A percentile compares a stretch with the other conserved stretches of the same genome.
Evolutionary conservation across 31 red algal genomes (phyloP).

Genomic region (Asparagopsis taxiformis): DNA sequence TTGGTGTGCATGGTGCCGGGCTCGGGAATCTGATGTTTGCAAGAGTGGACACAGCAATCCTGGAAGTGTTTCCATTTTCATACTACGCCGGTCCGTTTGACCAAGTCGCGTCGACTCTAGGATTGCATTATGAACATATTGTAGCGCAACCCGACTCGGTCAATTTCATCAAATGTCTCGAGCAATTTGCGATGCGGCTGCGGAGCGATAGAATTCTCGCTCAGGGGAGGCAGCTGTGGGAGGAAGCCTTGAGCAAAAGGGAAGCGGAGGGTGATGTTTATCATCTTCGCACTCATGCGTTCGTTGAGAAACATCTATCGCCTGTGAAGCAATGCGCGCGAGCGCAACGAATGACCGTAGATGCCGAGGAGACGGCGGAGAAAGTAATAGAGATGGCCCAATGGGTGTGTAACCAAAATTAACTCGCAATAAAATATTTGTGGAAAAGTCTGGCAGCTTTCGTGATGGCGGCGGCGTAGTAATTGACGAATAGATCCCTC

Average conservation of each 20-base stretch:
- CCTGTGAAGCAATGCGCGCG: constrained; percentile 51
- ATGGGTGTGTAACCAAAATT: too few species aligned
- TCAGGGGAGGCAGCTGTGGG: constrained; percentile 40
- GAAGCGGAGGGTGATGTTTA: constrained; percentile 26
- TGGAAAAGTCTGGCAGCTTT: not conserved
- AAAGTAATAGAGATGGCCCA: constrained; percentile 45
- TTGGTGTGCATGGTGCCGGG: constrained; percentile 84
- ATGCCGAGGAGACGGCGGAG: constrained; percentile 25
- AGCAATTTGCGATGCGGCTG: constrained; percentile 13
- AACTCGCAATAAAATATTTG: too few species aligned
- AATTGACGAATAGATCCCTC: not conserved
- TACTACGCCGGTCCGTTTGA: constrained; percentile 73
- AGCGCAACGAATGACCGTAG: constrained; percentile 48
- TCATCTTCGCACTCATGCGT: constrained; percentile 26
- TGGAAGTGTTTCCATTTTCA: constrained; percentile 77
- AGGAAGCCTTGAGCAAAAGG: constrained; percentile 42
- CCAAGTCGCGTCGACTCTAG: constrained; percentile 33
- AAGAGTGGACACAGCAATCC: constrained; percentile 50
- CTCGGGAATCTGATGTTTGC: constrained; percentile 76
- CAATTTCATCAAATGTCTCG: constrained; percentile 58
- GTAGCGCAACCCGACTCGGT: constrained; percentile 72
- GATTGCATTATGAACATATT: constrained; percentile 41
- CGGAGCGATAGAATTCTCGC: not conserved
- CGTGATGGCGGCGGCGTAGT: constrained; percentile 4
- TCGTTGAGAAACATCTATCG: constrained; percentile 2